Percentiles rank a stretch among this genome's conserved stretches.
Conservation (phyloP, 2,329 filamentous ascomycete genomes). For the Exophiala spinifera region DNA sequence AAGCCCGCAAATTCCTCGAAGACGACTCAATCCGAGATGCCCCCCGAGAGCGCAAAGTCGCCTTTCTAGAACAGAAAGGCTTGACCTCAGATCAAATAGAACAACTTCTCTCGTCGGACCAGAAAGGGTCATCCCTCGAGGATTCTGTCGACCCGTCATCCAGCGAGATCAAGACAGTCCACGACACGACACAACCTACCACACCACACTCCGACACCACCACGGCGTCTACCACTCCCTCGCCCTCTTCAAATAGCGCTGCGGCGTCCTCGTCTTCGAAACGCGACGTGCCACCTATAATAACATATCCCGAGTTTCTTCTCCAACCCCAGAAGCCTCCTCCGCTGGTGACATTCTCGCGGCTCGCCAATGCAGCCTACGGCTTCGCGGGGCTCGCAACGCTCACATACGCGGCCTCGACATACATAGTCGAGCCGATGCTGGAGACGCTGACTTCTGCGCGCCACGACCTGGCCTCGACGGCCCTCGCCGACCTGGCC, state of each 20-base stretch:
- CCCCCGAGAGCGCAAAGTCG: constrained; percentile 67
- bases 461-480: constrained; percentile 56
- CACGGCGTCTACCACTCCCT: constrained; percentile 1
- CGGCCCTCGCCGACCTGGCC: constrained; percentile 51
- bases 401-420: constrained; percentile 49
- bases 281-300: constrained; percentile 57
- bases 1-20: constrained; percentile 72
- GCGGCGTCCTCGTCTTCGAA: constrained; percentile 21
- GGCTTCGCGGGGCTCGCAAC: constrained; percentile 54
- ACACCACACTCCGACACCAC: constrained; percentile 4
- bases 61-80: constrained; percentile 76
- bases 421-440: constrained; percentile 25
- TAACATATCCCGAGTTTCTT: constrained; percentile 66
- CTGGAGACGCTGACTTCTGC: constrained; percentile 46
- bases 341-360: constrained; percentile 58
- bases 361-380: constrained; percentile 57
- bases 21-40: constrained; percentile 69
- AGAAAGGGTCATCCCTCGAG: constrained; percentile 36
- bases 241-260: constrained; percentile 5
- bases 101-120: constrained; percentile 52
- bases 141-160: constrained; percentile 3
- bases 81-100: constrained; percentile 66
- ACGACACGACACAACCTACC: constrained; percentile 24
- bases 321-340: constrained; percentile 57
- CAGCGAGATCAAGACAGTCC: constrained; percentile 28